These are phyloP conservation scores for Aureobasidium sp. DNA, from an alignment of 2,329 filamentous ascomycete genomes.

Conservation along the genomic window DNA sequence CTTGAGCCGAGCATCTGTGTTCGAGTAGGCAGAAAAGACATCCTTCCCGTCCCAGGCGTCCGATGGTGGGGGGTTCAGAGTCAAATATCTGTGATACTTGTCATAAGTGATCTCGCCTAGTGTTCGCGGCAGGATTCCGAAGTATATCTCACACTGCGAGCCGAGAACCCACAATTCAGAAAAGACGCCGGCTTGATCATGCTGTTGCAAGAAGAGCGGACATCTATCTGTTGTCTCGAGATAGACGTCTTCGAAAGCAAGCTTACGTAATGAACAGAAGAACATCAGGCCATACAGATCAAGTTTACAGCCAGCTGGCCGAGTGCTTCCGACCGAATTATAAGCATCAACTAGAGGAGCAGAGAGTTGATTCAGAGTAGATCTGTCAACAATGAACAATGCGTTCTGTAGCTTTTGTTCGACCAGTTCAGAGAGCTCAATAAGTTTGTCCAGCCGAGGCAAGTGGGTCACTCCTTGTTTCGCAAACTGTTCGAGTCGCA, in stretches of 20 bases:
- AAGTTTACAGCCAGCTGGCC: slow-evolving; percentile 18
- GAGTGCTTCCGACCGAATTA: not conserved
- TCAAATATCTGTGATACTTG: slow-evolving; percentile 16
- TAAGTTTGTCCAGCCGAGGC: slow-evolving; percentile 16
- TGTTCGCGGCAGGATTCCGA: slow-evolving; percentile 41
- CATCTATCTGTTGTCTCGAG: slow-evolving; percentile 56
- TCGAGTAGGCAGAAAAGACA: slow-evolving; percentile 20
- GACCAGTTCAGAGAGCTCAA: slow-evolving; percentile 16
- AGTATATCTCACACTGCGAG: slow-evolving; percentile 57
- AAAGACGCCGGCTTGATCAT: slow-evolving; percentile 58
- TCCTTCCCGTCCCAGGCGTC: slow-evolving; percentile 19
- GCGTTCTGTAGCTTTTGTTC: slow-evolving; percentile 21
- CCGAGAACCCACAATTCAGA: slow-evolving; percentile 57
- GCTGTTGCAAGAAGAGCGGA: slow-evolving; percentile 53
- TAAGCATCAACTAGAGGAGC: slow-evolving; percentile 16
- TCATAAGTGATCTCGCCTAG: slow-evolving; percentile 20
- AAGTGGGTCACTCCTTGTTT: slow-evolving; percentile 15
- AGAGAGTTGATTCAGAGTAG: slow-evolving; percentile 13
- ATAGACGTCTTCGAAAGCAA: slow-evolving; percentile 56
- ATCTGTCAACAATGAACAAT: slow-evolving; percentile 30
- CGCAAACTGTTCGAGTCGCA: slow-evolving; percentile 14
- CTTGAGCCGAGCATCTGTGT: slow-evolving; percentile 24
- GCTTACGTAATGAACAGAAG: slow-evolving; percentile 51
- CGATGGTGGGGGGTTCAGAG: slow-evolving; percentile 19
- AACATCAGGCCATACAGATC: slow-evolving; percentile 52